Evolutionary conservation across 352 stramenopile species (phyloP), one percentile per base, ranked within the genome.

Genomic region (Phytophthora agathidicida): DNA sequence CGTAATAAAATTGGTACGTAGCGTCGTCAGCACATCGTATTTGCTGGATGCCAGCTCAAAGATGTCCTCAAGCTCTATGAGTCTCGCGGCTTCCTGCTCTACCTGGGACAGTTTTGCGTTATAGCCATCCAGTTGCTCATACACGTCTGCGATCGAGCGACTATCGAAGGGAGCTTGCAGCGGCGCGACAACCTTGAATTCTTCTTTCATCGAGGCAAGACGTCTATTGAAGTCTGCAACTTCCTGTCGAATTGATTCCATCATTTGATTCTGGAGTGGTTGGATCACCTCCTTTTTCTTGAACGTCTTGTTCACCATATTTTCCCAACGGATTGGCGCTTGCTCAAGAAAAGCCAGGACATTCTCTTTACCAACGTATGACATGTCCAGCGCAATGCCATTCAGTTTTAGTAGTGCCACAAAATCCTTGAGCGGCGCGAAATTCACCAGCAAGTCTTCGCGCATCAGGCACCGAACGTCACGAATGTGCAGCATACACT

Each of bases 11-110:
- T 98, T 95, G 16, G 33, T 68, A 1, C 93, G 79, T 14, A 96
- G 83, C 39, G 85, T 67, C 7, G 72, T 67, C 17, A 98, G 82
- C 36, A 96, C 74, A n/a, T 92, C 81, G 27, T 88, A 79, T 22
- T 90, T 91, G 17, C 78, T 95, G 1, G 80, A 72, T 1, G 86
- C 65, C 9, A 99, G 70, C 60, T 99, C 96, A 66, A 98, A 99
- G 63, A 98, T 94, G 39, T 98, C 94, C 65, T 98, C 94, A 10
- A 98, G 74, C 45, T 98, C 88, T 27, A 96, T 76, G 42, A 97
- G 73, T 24, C 73, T 73, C n/a, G 72, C 50, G 14, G 86, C 88
- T 67, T 98, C 84, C 0, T 78, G 61, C 59, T 98, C 94, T 20
- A 97, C 73, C 7, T 88, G 63, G 26, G 70, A 46, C 16, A 98